Evolutionary conservation across 2,329 filamentous ascomycete genomes (phyloP).

Genomic region (Stagonosporopsis vannaccii): DNA sequence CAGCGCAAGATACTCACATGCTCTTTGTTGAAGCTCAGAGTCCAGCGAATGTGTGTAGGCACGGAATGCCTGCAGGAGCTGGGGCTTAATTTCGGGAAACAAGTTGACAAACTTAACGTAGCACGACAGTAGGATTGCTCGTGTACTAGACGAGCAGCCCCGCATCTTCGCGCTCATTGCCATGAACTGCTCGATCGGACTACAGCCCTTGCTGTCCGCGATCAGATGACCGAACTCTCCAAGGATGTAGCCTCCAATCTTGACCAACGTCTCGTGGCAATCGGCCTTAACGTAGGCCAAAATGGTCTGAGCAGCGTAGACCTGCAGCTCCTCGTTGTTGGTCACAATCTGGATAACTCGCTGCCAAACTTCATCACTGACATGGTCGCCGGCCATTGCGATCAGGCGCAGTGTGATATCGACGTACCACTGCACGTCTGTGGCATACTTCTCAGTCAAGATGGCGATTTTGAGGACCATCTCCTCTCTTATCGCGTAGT

Average conservation of each 20-base stretch:
- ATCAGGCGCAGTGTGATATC: conserved; percentile 95
- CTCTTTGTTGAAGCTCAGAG: conserved; percentile 92
- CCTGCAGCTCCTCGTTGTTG: conserved; percentile 97
- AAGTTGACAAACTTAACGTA: conserved; percentile 98
- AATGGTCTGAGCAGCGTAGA: conserved; percentile 94
- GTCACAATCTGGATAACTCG: conserved; percentile 98
- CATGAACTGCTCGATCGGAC: conserved; percentile 96
- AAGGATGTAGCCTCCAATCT: conserved; percentile 95
- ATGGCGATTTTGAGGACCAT: conserved; percentile 99
- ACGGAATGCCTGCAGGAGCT: conserved; percentile 87
- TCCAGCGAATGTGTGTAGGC: conserved; percentile 94
- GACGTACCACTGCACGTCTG: conserved; percentile 98
- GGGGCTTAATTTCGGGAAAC: conserved; percentile 97
- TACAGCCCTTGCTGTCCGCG: conserved; percentile 89
- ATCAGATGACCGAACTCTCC: conserved; percentile 98
- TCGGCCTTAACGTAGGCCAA: conserved; percentile 93
- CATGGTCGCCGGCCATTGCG: conserved; percentile 95
- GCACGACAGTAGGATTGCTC: conserved; percentile 91
- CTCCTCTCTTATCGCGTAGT: conserved; percentile 97
- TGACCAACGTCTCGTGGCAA: conserved; percentile 96
- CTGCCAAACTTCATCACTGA: conserved; percentile 99
- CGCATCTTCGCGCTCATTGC: conserved; percentile 90
- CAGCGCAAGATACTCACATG: conserved; percentile 91
- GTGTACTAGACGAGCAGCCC: conserved; percentile 84
- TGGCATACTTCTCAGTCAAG: conserved; percentile 96